These are phyloP conservation scores for Paraphaeosphaeria minitans DNA, from an alignment of 2,329 filamentous ascomycete species.

Conservation along the genomic window DNA sequence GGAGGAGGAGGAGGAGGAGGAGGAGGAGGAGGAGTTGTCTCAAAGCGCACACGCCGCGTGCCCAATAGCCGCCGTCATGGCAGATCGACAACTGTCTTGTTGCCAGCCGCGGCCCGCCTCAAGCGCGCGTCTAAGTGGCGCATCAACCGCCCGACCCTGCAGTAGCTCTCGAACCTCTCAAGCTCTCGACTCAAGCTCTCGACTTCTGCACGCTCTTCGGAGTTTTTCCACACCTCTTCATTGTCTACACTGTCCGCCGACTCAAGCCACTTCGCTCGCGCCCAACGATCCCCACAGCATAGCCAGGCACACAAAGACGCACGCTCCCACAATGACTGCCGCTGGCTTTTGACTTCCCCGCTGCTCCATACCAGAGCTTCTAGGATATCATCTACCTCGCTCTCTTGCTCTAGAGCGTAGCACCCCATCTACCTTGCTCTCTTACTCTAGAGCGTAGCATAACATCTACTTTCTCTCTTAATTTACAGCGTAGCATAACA, in stretches of 20 bases:
- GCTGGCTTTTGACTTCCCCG: background rate
- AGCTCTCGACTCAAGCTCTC: background rate
- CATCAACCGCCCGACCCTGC: conserved; percentile 11
- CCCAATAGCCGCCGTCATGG: background rate
- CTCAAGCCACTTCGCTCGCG: background rate
- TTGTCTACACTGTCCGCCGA: background rate
- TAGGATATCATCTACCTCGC: background rate
- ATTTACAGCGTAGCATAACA: background rate
- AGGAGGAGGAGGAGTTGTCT: background rate
- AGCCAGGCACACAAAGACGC: background rate
- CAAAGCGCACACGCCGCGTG: background rate
- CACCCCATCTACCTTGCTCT: too few relatives aligned
- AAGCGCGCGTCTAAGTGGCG: conserved; percentile 20
- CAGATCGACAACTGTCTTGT: conserved; percentile 22
- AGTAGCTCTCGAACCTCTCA: conserved; percentile 1
- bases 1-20: too few relatives aligned
- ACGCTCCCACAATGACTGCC: background rate
- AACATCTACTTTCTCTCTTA: background rate
- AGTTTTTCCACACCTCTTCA: background rate
- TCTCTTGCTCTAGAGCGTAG: too few relatives aligned
- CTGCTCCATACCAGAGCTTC: background rate
- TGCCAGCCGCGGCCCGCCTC: conserved; percentile 20
- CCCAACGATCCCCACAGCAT: background rate
- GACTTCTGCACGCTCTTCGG: background rate
- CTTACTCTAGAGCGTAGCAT: too few relatives aligned